These are phyloP conservation scores for Kurtzmaniella quercitrusa DNA, from an alignment of 1,139 yeast genomes.

Conservation along the genomic window DNA sequence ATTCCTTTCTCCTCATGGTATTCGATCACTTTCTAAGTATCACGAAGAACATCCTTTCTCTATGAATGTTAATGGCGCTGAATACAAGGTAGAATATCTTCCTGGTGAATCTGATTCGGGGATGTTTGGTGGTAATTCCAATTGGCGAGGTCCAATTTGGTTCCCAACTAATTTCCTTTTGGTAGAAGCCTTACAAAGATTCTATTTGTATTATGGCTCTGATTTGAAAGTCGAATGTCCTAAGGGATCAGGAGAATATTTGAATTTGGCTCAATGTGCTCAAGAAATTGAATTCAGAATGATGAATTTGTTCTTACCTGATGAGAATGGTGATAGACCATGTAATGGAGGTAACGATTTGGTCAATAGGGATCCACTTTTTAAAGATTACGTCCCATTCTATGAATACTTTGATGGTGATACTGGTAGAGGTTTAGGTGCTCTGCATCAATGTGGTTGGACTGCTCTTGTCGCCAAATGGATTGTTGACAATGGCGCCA, in stretches of 20 bases:
- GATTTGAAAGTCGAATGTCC: slow-evolving; percentile 88
- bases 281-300: slow-evolving; percentile 87
- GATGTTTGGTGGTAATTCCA: slow-evolving; percentile 94
- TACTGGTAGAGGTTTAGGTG: slow-evolving; percentile 92
- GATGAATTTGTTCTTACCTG: slow-evolving; percentile 73
- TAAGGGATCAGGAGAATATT: slow-evolving; percentile 72
- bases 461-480: slow-evolving; percentile 91
- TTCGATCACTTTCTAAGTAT: slow-evolving; percentile 82
- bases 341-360: slow-evolving; percentile 68
- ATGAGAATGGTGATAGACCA: slow-evolving; percentile 70
- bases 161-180: slow-evolving; percentile 88
- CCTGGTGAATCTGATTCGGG: slow-evolving; percentile 96
- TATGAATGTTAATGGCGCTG: slow-evolving; percentile 80
- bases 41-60: slow-evolving; percentile 85
- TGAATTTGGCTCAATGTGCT: slow-evolving; percentile 89
- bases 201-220: slow-evolving; percentile 86
- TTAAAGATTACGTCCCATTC: slow-evolving; percentile 75
- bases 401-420: slow-evolving; percentile 95
- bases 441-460: slow-evolving; percentile 97
- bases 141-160: slow-evolving; percentile 99
- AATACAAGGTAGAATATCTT: slow-evolving; percentile 71
- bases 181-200: slow-evolving; percentile 86
- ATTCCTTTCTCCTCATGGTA: slow-evolving; percentile 82
- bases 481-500: slow-evolving; percentile 86
- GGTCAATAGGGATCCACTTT: slow-evolving; percentile 66